Base-by-base conservation (phyloP, 2,329 filamentous ascomycete genomes). In the Neofusicoccum kwambonambiense region DNA sequence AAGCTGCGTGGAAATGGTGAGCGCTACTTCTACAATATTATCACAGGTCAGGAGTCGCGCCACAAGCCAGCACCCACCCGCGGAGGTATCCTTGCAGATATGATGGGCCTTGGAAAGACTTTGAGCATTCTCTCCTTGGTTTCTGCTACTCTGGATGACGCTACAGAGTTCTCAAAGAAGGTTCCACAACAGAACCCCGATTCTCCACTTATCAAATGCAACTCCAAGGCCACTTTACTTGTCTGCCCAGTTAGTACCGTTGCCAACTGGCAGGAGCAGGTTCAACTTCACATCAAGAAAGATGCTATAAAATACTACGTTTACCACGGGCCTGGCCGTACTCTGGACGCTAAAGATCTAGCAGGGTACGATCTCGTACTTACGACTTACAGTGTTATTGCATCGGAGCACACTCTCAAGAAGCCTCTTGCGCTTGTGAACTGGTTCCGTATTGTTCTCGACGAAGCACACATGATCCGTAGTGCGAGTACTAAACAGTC, bases 391-490 rank as follows among this genome's bases (percentile, higher is more conserved):
- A 90, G 91, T 44, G 96, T 92, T 0, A 87, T 96, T 22, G 89
- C 91, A 0, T 91, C 90, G 66, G 94, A 98, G 73, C 85, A 92
- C 15, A 84, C 82, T 64, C 87, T 87, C 1, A 90, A 88, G 71
- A 79, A 81, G 13, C 90, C 93, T 0, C 79, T 97, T 42, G 87
- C 89, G 62, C 88, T 90, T 70, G 87, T 96, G 66, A 91, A 92
- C 67, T 96, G 93, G 91, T 97, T 97, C 75, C 90, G 94, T 19
- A 90, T 98, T 62, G 92, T 97, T 1, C 84, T 98, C 1, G 94
- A 98, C 68, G 94, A 99, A 78, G 95, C 93, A 0, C 95, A 99
- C 75, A 91, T 91, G 77, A 98, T 99, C 69, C 91, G 95, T 31
- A 94, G 96, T 70, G 89, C 91, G 68, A 86, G 83, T 3, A 94